Evolutionary conservation across 495 filamentous ascomycete species (phyloP).

Genomic region (Halenospora varia): DNA sequence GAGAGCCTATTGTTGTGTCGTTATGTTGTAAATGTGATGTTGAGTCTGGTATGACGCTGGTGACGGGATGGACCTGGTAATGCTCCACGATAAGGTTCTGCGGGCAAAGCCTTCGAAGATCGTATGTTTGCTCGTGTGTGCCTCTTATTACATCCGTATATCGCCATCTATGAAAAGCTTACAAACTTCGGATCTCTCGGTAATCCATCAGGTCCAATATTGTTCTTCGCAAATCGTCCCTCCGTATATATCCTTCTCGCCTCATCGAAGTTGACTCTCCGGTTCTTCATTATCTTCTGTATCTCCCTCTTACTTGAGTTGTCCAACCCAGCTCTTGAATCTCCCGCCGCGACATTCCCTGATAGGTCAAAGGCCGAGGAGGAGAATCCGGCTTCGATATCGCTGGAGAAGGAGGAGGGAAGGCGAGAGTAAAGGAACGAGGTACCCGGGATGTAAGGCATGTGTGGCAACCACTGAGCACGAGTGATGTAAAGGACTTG

Average conservation of each 20-base stretch:
- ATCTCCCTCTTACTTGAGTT: conserved; percentile 73
- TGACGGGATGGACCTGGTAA: no score
- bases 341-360: conserved; percentile 72
- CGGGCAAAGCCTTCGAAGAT: no score
- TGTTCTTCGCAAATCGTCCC: conserved; percentile 76
- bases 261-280: conserved; percentile 80
- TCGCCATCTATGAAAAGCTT: conserved; percentile 80
- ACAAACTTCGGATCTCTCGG: conserved; percentile 94
- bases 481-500: conserved; percentile 77
- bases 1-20: no score
- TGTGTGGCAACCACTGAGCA: conserved; percentile 60
- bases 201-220: conserved; percentile 81
- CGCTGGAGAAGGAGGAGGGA: conserved; percentile 67
- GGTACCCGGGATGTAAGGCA: conserved; percentile 50
- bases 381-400: conserved; percentile 81
- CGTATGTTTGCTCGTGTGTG: no score
- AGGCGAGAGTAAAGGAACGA: conserved; percentile 62
- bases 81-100: no score
- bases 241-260: conserved; percentile 80
- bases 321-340: conserved; percentile 77
- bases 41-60: no score
- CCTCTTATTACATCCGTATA: no score
- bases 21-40: no score
- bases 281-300: conserved; percentile 79
- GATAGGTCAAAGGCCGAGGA: conserved; percentile 76